Base-by-base conservation (phyloP, 495 filamentous ascomycete genomes). In the Alectoria sarmentosa region DNA sequence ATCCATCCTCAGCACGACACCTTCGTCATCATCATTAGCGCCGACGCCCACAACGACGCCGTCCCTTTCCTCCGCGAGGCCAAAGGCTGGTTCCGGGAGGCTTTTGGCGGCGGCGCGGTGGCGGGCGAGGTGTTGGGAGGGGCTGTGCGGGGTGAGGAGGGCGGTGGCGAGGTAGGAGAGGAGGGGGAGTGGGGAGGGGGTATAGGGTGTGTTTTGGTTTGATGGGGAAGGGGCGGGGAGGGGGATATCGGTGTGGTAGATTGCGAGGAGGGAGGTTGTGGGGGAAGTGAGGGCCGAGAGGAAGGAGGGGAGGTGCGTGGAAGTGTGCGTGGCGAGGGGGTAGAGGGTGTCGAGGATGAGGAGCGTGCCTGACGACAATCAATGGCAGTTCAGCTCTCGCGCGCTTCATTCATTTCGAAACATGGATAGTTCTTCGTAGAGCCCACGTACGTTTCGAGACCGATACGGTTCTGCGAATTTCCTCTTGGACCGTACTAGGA, bases 1-100 rank as follows among this genome's bases (percentile, higher is more conserved):
- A 75, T 98, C 92, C 83, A 96, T 86, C 66, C 91, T 86, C 4
- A 98, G 67, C 4, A 96, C 91, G 6, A 0, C 87, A 88, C 21
- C 79, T 74, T 0, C 65, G n/a, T n/a, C n/a, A n/a, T n/a, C 60
- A 8, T 76, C 73, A 44, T 82, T 81, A 3, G 65, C 56, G 2
- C 44, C 46, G 38, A 66, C 7, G 0, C 89, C 88, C 19, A 88
- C 69, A 0, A 96, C 68, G 17, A 92, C 80, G 38, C 92, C 92
- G 67, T 95, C 90, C 34, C 80, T 78, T 14, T 83, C 83, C 73
- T 95, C 89, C 23, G 78, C 78, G 0, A 96, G 79, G 2, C 94
- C 94, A 69, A 88, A 96, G 23, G 81, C 78, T 0, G 93, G 94
- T 59, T 84, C 84, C 26, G 77, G 83, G 26, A 88, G 73, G 65